Evolutionary conservation across 2,329 filamentous ascomycete species (phyloP).

Genomic region (Stachybotrys elegans): DNA sequence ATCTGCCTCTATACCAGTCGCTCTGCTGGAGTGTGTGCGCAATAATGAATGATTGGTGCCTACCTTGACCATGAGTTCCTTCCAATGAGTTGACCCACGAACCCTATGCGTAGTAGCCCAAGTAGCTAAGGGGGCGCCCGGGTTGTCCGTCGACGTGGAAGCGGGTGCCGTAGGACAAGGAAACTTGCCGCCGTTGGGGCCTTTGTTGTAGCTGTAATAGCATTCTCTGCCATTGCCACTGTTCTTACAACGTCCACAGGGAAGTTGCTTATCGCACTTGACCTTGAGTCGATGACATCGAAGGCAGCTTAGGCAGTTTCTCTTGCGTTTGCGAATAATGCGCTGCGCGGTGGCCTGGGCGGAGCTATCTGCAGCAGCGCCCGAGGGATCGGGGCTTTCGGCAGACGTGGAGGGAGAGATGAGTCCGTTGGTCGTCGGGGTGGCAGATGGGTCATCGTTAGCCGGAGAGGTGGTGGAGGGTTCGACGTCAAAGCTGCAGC

Average conservation of each 20-base stretch:
- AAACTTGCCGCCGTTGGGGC: conserved; percentile 28
- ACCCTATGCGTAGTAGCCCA: conserved; percentile 29
- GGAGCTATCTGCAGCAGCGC: conserved; percentile 5
- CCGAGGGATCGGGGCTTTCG: conserved; percentile 20
- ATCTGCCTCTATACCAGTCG: too few relatives aligned
- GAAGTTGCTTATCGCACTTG: conserved; percentile 32
- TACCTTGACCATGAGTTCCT: conserved; percentile 31
- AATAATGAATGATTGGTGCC: too few relatives aligned
- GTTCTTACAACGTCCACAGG: conserved; percentile 26
- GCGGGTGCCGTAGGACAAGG: conserved; percentile 22
- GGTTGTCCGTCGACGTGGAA: conserved; percentile 13
- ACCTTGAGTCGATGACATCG: conserved; percentile 32
- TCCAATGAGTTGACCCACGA: conserved; percentile 30
- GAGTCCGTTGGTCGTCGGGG: conserved; percentile 15
- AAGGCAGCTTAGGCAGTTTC: conserved; percentile 29
- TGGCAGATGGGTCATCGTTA: conserved; percentile 10
- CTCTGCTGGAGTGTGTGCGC: too few relatives aligned
- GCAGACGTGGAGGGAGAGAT: conserved; percentile 23
- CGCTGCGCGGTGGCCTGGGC: conserved; percentile 11
- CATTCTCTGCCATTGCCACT: conserved; percentile 29
- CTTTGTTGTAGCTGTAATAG: conserved; percentile 32
- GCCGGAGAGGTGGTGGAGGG: conserved; percentile 11
- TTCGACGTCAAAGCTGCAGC: conserved; percentile 25
- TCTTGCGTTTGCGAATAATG: conserved; percentile 28
- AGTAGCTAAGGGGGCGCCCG: conserved; percentile 21